Evolutionary conservation across 768 basidiomycete species (phyloP).

Genomic region (Leccinum longicurvipes): DNA sequence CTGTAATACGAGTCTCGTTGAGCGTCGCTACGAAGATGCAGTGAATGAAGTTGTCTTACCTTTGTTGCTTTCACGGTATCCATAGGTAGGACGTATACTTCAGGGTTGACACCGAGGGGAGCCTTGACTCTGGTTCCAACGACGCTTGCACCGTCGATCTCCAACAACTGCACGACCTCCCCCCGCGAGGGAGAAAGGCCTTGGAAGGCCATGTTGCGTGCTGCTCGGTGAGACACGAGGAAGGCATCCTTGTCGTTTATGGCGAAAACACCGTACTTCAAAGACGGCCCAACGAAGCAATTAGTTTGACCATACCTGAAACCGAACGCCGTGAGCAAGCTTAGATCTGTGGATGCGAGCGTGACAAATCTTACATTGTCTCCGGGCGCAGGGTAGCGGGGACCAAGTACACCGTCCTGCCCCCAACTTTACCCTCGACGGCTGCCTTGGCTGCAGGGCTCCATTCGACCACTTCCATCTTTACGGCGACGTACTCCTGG

Average conservation of each 20-base stretch:
- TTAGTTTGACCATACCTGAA: slow-evolving; percentile 96
- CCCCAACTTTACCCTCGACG: slow-evolving; percentile 67
- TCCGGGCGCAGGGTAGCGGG: slow-evolving; percentile 95
- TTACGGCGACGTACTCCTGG: slow-evolving; percentile 91
- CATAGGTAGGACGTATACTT: slow-evolving; percentile 98
- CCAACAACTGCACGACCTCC: slow-evolving; percentile 65
- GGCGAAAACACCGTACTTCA: slow-evolving; percentile 94
- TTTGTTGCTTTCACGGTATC: slow-evolving; percentile 96
- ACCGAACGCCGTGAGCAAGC: slow-evolving; percentile 2
- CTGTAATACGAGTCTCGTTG: slow-evolving; percentile 34
- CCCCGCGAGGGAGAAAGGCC: slow-evolving; percentile 74
- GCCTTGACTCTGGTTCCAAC: slow-evolving; percentile 90
- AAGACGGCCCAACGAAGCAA: slow-evolving; percentile 86
- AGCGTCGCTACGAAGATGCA: neutral
- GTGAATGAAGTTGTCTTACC: slow-evolving; percentile 34
- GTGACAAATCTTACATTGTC: slow-evolving; percentile 68
- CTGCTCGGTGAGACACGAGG: slow-evolving; percentile 83
- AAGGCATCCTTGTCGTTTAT: slow-evolving; percentile 84
- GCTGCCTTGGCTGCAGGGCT: slow-evolving; percentile 60
- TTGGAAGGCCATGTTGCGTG: slow-evolving; percentile 98
- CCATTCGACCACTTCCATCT: slow-evolving; percentile 92
- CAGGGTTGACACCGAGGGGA: slow-evolving; percentile 74
- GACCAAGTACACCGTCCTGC: slow-evolving; percentile 85
- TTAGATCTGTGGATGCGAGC: neutral
- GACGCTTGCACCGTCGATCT: slow-evolving; percentile 75